These are phyloP conservation scores for Linanthus parryae DNA, from an alignment of 148 eudicot genomes.

Conservation along the genomic window DNA sequence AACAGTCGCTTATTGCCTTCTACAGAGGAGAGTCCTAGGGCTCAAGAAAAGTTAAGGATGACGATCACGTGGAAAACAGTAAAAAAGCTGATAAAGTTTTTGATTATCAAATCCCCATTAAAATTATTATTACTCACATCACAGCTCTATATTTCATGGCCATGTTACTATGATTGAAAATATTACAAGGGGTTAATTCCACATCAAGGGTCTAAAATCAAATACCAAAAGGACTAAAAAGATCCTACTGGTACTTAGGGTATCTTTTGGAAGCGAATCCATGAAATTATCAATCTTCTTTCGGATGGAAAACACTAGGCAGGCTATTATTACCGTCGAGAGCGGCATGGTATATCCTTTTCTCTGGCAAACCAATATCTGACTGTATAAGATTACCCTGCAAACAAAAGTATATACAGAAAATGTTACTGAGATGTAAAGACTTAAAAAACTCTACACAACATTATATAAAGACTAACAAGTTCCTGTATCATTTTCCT, in stretches of 20 bases:
- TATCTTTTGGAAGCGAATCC: slow-evolving; percentile 36
- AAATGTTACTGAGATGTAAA: background rate
- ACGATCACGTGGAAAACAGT: background rate
- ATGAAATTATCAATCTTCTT: slow-evolving; percentile 76
- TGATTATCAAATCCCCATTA: no score
- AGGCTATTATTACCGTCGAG: slow-evolving; percentile 81
- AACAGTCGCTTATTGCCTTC: slow-evolving; percentile 6
- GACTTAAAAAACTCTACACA: no score
- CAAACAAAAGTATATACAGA: slow-evolving; percentile 23
- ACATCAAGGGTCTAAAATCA: slow-evolving; percentile 9
- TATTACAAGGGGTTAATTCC: slow-evolving; percentile 14
- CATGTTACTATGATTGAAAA: background rate
- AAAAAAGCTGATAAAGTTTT: background rate
- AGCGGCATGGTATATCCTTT: slow-evolving; percentile 88
- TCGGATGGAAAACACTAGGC: slow-evolving; percentile 86
- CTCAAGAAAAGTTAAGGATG: background rate
- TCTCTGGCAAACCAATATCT: slow-evolving; percentile 95
- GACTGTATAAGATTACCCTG: slow-evolving; percentile 78
- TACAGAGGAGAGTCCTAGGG: background rate
- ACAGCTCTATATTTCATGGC: background rate
- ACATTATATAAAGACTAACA: no score
- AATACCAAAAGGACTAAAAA: slow-evolving; percentile 13
- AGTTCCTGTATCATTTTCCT: no score
- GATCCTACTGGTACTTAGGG: slow-evolving; percentile 14
- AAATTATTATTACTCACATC: no score